phyloP scores from a whole-genome alignment of 2,329 filamentous ascomycete species.

The Lasiodiplodia hormozganensis region DNA sequence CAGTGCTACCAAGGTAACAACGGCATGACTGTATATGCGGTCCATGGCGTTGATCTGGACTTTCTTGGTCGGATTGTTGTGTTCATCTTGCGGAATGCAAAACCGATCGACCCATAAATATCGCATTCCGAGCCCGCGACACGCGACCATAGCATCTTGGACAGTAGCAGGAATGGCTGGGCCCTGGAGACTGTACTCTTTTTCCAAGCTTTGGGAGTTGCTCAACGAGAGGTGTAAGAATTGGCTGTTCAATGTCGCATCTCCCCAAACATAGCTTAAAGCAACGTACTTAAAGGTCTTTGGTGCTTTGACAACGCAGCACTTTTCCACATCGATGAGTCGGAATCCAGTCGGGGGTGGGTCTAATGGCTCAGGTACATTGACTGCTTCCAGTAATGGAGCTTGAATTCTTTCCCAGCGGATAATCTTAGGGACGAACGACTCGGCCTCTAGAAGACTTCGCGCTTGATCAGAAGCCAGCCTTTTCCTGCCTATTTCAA shows the following conservation, averaged over 20 bases:
- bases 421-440: no score
- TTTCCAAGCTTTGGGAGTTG: neutral
- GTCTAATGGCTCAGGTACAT: no score
- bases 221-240: neutral
- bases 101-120: neutral
- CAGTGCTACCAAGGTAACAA: neutral
- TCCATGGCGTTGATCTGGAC: neutral
- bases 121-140: neutral
- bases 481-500: no score
- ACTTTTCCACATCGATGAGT: no score
- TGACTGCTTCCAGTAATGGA: no score
- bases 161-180: neutral
- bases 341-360: no score
- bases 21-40: neutral
- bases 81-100: neutral
- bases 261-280: neutral
- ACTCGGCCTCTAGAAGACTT: no score
- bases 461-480: no score
- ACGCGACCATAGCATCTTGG: neutral
- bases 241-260: neutral
- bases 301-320: neutral
- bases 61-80: neutral
- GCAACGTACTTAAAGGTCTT: neutral
- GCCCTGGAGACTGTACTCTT: neutral
- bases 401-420: no score